Evolutionary conservation across 306 rosid genomes (phyloP).

Genomic region (Begonia masoniana): DNA sequence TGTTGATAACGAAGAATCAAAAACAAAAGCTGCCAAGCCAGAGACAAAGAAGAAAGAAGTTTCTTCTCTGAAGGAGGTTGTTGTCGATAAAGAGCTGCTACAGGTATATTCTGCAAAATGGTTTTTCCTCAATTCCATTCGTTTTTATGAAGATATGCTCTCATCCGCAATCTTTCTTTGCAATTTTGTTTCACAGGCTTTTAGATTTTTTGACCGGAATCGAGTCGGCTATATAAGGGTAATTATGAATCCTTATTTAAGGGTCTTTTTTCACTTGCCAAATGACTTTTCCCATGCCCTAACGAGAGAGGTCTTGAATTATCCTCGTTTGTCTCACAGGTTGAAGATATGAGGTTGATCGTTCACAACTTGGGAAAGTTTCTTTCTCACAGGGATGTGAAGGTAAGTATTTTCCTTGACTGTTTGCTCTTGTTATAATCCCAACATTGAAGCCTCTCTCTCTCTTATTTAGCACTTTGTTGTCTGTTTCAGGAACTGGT

Average conservation of each 20-base stretch:
- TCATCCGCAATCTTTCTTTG: not conserved
- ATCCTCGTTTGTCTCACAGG: conserved; percentile 33
- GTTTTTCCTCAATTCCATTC: not conserved
- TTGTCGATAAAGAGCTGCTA: conserved; percentile 61
- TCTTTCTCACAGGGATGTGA: conserved; percentile 87
- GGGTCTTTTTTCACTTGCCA: not conserved
- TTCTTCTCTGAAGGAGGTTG: conserved; percentile 31
- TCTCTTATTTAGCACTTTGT: not conserved
- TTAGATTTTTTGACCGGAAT: conserved; percentile 81
- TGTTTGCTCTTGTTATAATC: not conserved
- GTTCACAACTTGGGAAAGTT: conserved; percentile 83
- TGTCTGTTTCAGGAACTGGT: conserved; percentile 71
- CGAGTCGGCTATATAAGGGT: conserved; percentile 79
- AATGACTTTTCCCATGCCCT: not conserved
- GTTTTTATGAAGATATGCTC: conserved; percentile 3
- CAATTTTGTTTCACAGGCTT: conserved; percentile 53
- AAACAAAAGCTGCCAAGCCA: conserved; percentile 33
- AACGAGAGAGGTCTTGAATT: conserved; percentile 4
- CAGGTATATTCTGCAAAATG: conserved; percentile 36
- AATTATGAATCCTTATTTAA: conserved; percentile 5
- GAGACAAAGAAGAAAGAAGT: conserved; percentile 41
- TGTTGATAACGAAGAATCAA: conserved; percentile 17
- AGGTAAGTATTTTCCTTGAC: conserved; percentile 28
- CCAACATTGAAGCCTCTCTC: no score
- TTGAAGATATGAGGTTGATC: conserved; percentile 82